Evolutionary conservation across 1,284 basidiomycete species (phyloP), one percentile per base, ranked within the genome.

Genomic region (Entoloma clypeatum): DNA sequence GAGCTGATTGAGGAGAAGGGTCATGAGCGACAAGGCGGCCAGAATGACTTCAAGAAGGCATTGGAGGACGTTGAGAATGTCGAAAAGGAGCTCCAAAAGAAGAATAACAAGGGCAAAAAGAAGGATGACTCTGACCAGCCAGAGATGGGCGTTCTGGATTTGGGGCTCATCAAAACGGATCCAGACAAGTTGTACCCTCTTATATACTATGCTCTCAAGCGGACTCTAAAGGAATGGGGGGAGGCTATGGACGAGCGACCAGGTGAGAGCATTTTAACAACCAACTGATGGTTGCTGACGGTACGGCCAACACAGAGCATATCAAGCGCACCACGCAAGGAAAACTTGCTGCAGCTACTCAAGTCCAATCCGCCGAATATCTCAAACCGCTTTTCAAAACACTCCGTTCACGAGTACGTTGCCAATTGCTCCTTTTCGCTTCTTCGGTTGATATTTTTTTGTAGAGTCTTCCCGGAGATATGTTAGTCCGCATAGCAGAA

Each of bases 111-210:
- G 51, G 79, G 74, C 30, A 83, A 81, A 66, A 81, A 77, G 64
- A 82, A 75, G 56, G 80, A 74, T 16, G 73, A 74, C 5, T 59
- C 67, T 8, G 76, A 80, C 37, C 56, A 65, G 19, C 60, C 67
- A 29, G 63, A 69, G 35, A 68, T 69, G 14, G 73, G 74, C 10
- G 63, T 90, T 9, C 67, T 94, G 41, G 91, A 96, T 60, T 64
- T 98, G 19, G 70, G 66, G 5, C 74, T 98, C 36, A 65, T 98
- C 61, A 95, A 94, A 70, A 83, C 79, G 14, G 90, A 98, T 60
- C 88, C 92, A n/a, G 89, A 94, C 67, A 96, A 90, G 65, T 71
- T 99, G 17, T 98, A 99, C 60, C 96, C 96, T 1, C 74, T 97
- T 56, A 96, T 99, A 46, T 99, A 99, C 62, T 94, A 95, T 62